A percentile compares a stretch with the other conserved stretches of the same genome.
These are phyloP conservation scores for Melastoma candidum DNA, from an alignment of 441 rosid species.

Conservation along the genomic window DNA sequence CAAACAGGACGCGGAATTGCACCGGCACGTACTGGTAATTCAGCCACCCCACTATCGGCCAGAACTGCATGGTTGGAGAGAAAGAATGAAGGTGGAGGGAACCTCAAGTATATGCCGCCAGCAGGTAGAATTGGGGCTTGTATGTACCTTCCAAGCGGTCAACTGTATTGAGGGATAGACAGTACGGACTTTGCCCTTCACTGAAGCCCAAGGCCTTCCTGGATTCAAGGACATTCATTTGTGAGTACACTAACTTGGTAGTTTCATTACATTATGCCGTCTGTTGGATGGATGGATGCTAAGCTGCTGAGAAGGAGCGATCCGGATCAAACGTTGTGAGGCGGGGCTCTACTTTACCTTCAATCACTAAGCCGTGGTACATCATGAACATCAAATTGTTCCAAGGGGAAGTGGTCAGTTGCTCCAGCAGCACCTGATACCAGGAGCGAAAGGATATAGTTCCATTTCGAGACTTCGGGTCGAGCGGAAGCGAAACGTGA, in stretches of 20 bases:
- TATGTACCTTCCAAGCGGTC: slow-evolving; percentile 80
- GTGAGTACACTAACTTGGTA: neutral
- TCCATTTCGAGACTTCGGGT: neutral
- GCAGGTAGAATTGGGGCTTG: neutral
- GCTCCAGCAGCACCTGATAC: slow-evolving; percentile 74
- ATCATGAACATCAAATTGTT: slow-evolving; percentile 76
- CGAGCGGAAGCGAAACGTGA: no score
- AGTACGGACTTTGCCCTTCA: slow-evolving; percentile 49
- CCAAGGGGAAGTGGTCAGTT: slow-evolving; percentile 76
- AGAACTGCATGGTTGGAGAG: slow-evolving; percentile 46
- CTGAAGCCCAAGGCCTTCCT: slow-evolving; percentile 72
- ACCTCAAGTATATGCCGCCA: neutral
- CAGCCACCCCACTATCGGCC: slow-evolving; percentile 82
- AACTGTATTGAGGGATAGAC: slow-evolving; percentile 63
- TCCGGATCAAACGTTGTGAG: no score
- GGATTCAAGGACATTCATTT: slow-evolving; percentile 8
- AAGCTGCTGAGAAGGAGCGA: no score
- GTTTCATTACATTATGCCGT: no score
- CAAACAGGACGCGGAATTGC: slow-evolving; percentile 76
- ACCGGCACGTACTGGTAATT: slow-evolving; percentile 70
- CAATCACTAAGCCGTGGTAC: slow-evolving; percentile 80
- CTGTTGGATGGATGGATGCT: neutral
- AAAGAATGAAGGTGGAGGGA: slow-evolving; percentile 5
- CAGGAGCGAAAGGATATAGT: neutral
- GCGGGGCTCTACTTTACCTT: slow-evolving; percentile 32